Percentiles rank a stretch among this genome's conserved stretches.
These are phyloP conservation scores for Psilocybe tampanensis DNA, from an alignment of 768 basidiomycete species.

Conservation along the genomic window DNA sequence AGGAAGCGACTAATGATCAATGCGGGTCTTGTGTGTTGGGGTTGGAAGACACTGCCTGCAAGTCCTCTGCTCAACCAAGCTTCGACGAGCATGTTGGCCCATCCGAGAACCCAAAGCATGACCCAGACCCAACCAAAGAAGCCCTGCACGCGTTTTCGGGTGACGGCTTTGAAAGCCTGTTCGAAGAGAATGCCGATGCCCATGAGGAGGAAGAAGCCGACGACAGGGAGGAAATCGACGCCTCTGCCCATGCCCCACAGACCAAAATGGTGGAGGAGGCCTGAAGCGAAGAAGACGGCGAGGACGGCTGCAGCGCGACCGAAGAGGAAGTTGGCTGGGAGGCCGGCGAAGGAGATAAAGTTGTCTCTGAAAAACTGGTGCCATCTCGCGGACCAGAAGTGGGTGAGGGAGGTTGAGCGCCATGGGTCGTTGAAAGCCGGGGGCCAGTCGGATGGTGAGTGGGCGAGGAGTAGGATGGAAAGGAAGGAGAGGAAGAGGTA, in stretches of 20 bases:
- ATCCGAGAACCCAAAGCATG: slow-evolving; percentile 52
- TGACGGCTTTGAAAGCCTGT: slow-evolving; percentile 41
- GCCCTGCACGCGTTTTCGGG: slow-evolving; percentile 15
- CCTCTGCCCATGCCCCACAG: slow-evolving; percentile 62
- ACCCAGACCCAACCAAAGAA: slow-evolving; percentile 29
- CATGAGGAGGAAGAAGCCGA: slow-evolving; percentile 60
- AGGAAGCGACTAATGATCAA: slow-evolving; percentile 21
- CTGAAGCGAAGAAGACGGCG: slow-evolving; percentile 10
- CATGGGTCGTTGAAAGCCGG: slow-evolving; percentile 64
- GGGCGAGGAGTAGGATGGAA: slow-evolving; percentile 47
- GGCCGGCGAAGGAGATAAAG: slow-evolving; percentile 55
- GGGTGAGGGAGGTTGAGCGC: slow-evolving; percentile 55
- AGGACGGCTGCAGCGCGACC: slow-evolving; percentile 44
- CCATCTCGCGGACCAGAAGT: slow-evolving; percentile 70
- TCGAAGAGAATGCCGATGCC: slow-evolving; percentile 57
- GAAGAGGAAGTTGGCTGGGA: slow-evolving; percentile 41
- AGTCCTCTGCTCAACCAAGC: slow-evolving; percentile 49
- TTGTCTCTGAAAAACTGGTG: slow-evolving; percentile 65
- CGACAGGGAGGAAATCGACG: slow-evolving; percentile 41
- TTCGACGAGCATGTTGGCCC: slow-evolving; percentile 52
- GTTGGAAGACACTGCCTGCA: slow-evolving; percentile 40
- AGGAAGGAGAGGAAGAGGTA: slow-evolving; percentile 46
- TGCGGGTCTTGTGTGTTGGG: slow-evolving; percentile 35
- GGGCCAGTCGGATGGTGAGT: slow-evolving; percentile 60
- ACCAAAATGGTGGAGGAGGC: slow-evolving; percentile 57